Evolutionary conservation across 257 asterid species (phyloP).

Genomic region (Gentiana dahurica): DNA sequence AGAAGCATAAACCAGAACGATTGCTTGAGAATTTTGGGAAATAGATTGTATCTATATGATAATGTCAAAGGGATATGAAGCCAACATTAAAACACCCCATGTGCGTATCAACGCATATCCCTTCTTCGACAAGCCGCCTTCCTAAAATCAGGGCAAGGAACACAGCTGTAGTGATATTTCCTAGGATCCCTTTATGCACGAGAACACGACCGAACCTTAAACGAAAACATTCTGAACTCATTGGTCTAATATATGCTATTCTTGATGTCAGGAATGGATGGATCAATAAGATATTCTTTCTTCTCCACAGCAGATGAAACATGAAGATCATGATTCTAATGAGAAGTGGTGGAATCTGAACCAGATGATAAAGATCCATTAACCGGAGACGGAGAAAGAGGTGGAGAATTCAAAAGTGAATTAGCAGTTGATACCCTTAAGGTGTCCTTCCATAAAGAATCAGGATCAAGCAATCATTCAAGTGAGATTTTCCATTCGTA

Average conservation of each 20-base stretch:
- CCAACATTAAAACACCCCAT: slow-evolving; percentile 89
- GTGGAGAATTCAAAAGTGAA: slow-evolving; percentile 31
- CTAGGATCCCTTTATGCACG: slow-evolving; percentile 86
- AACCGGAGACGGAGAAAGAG: slow-evolving; percentile 37
- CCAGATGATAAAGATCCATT: slow-evolving; percentile 30
- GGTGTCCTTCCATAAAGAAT: too few species aligned
- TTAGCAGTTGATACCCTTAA: too few species aligned
- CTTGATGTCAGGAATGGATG: slow-evolving; percentile 77
- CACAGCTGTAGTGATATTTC: slow-evolving; percentile 71
- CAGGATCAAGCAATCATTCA: slow-evolving; percentile 38
- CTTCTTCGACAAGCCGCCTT: slow-evolving; percentile 78
- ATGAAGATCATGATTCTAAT: slow-evolving; percentile 19
- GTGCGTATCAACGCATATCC: slow-evolving; percentile 83
- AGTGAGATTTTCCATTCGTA: slow-evolving; percentile 29
- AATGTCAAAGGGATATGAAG: too few species aligned
- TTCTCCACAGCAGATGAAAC: slow-evolving; percentile 29
- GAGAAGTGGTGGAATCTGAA: slow-evolving; percentile 31
- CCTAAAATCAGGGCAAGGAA: slow-evolving; percentile 79
- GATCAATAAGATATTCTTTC: slow-evolving; percentile 76
- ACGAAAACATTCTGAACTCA: slow-evolving; percentile 77
- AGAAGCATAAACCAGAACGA: too few species aligned
- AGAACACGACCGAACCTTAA: slow-evolving; percentile 78
- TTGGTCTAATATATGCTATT: slow-evolving; percentile 71
- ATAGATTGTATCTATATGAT: too few species aligned
- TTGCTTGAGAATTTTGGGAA: too few species aligned